Base-by-base conservation (phyloP, 140 eudicot genomes). In the Ambrosia hybrid region DNA sequence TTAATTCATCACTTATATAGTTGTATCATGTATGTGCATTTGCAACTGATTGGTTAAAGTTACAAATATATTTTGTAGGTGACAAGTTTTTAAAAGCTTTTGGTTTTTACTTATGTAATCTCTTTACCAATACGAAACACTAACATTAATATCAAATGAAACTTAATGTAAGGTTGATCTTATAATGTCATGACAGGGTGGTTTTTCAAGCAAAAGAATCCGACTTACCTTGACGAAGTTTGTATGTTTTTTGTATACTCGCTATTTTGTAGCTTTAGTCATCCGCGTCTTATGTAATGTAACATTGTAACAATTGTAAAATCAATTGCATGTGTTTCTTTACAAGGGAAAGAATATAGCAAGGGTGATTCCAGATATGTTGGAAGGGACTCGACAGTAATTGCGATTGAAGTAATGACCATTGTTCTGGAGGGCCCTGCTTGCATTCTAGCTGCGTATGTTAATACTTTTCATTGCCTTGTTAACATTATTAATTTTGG, bases 341-440 rank as follows among this genome's bases (percentile, higher is more conserved):
- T 15, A 46, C 45, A 51, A 93, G 97, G 99, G 99, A 93, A 93
- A 83, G 99, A 93, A 75, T 94, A 94, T 81, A 90, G 99, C 87
- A 94, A 88, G 82, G 99, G 99, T 70, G 99, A 94, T 76, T 90
- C 97, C 60, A 82, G 99, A 82, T 94, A 90, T 30, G 97, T 70
- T 53, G 93, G 74, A 49, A 77, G 97, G 61, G 94, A 90, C 77
- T 79, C 97, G 38, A 91, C 78, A 39, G 75, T 90, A 41, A 75
- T 94, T 64, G 74, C 96, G 46, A 84, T 94, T 71, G 99, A 94
- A 86, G 96, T 89, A 71, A 67, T 90, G 8, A 94, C 97, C 8
- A 91, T 85, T 67, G 98, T 89, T 65, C 62, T 90, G 2, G 96
- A 83, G 82, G 98, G 98, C 55, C 98, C 98, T 2, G 95, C 94